These are phyloP conservation scores for Echites panduratus DNA, from an alignment of 257 asterid genomes.

Conservation along the genomic window DNA sequence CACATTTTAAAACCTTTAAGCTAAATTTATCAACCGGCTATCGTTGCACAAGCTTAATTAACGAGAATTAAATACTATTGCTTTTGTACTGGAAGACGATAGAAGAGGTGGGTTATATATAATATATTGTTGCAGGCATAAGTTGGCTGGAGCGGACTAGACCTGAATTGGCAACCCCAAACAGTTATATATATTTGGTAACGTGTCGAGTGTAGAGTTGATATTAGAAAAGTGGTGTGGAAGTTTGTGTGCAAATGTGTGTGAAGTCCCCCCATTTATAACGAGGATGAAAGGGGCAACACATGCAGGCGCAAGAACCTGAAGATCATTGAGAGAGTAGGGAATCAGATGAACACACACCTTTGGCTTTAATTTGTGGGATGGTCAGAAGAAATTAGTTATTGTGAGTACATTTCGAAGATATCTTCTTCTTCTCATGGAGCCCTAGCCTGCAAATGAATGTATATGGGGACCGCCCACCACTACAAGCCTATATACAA, in stretches of 20 bases:
- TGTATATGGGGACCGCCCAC: constrained; percentile 6
- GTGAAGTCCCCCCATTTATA: constrained; percentile 9
- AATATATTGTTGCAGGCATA: no score
- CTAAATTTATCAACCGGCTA: no score
- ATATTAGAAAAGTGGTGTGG: neutral
- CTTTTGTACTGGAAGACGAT: neutral
- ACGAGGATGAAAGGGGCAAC: constrained; percentile 29
- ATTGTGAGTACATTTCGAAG: neutral
- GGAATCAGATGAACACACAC: neutral
- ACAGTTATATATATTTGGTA: neutral
- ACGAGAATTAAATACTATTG: neutral
- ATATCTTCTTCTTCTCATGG: neutral
- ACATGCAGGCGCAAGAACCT: constrained; percentile 27
- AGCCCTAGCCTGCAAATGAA: neutral
- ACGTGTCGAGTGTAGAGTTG: neutral
- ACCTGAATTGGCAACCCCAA: neutral
- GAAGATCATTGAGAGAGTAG: neutral
- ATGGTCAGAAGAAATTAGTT: neutral
- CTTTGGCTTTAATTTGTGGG: constrained; percentile 2
- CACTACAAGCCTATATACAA: no score
- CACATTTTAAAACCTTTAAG: no score
- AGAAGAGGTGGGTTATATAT: no score
- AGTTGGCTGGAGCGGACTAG: neutral
- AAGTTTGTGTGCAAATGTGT: neutral
- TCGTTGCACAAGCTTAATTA: no score